These are phyloP conservation scores for Globisporangium nodosum DNA, from an alignment of 352 stramenopile genomes.

Conservation along the genomic window DNA sequence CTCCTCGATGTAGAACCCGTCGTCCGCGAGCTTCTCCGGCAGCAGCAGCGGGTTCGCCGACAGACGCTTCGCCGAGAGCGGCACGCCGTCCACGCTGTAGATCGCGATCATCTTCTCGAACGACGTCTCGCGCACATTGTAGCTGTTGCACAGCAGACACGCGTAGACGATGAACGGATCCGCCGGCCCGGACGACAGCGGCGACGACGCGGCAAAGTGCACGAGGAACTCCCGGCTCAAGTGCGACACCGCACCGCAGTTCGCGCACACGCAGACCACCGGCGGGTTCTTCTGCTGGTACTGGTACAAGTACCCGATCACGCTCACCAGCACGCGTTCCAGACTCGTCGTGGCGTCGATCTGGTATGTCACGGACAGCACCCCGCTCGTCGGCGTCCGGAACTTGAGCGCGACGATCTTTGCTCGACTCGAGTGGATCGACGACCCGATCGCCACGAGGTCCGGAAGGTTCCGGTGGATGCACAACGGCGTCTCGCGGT, in stretches of 20 bases:
- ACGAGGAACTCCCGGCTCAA: conserved; percentile 37
- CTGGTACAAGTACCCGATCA: conserved; percentile 48
- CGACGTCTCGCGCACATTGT: conserved; percentile 63
- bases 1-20: conserved; percentile 62
- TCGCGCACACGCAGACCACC: conserved; percentile 44
- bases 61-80: conserved; percentile 27
- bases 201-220: conserved; percentile 6
- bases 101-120: conserved; percentile 49
- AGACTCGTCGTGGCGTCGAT: conserved; percentile 32
- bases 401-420: conserved; percentile 60
- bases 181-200: conserved; percentile 12
- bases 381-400: conserved; percentile 9
- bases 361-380: conserved; percentile 51
- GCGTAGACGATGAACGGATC: conserved; percentile 40
- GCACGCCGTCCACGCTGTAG: conserved; percentile 40
- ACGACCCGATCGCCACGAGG: conserved; percentile 49
- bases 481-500: conserved; percentile 18
- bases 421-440: conserved; percentile 37
- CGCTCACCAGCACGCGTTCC: conserved; percentile 28
- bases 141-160: conserved; percentile 65
- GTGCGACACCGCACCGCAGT: conserved; percentile 55
- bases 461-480: conserved; percentile 45
- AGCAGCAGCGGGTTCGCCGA: conserved; percentile 22
- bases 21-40: conserved; percentile 23
- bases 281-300: conserved; percentile 30